Evolutionary conservation across 2,329 filamentous ascomycete species (phyloP), one percentile per base, ranked within the genome.

Genomic region (Alternaria triticina): DNA sequence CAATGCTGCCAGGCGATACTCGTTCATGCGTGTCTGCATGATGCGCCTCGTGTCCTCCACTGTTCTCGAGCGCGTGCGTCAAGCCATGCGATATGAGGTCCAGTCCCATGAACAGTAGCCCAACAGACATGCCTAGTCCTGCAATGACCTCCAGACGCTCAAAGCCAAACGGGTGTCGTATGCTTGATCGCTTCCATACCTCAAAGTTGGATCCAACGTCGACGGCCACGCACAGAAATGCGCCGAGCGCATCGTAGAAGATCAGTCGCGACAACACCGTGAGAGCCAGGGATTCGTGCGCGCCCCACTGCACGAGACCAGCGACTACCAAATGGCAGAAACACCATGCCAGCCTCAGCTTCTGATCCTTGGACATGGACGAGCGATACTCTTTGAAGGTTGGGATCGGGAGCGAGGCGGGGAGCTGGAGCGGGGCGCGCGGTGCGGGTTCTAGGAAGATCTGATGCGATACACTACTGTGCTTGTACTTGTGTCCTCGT

Each of bases 131-230:
- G 64, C 94, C 96, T 69, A 99, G 97, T 17, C 96, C 96, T 36
- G 94, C 94, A 15, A 99, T 87, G 6, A 99, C 95, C 80, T 99
- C 96, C 62, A 92, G 92, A 57, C 96, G 89, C 82, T 97, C 93
- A 23, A 99, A 87, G 4, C 88, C 94, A 76, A 99, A 99, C 0
- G 96, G 96, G 80, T 99, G 94, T 23, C 94, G 90, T 71, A 99
- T 91, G 70, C 91, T 96, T 71, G 92, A 95, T 50, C 95, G 88
- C 68, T 93, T 93, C 96, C 96, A 99, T 44, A 98, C 94, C 78
- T 99, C 96, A 74, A 99, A 99, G 79, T 99, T 99, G 55, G 92
- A 90, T 51, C 97, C 88, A 2, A 98, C 92, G 76, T 99, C 96
- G 50, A 98, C 95, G 12, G 89, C 90, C 4, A 97, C 94, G 78